These are phyloP conservation scores for Fusarium incarnatum DNA, from an alignment of 2,329 filamentous ascomycete species.

Conservation along the genomic window DNA sequence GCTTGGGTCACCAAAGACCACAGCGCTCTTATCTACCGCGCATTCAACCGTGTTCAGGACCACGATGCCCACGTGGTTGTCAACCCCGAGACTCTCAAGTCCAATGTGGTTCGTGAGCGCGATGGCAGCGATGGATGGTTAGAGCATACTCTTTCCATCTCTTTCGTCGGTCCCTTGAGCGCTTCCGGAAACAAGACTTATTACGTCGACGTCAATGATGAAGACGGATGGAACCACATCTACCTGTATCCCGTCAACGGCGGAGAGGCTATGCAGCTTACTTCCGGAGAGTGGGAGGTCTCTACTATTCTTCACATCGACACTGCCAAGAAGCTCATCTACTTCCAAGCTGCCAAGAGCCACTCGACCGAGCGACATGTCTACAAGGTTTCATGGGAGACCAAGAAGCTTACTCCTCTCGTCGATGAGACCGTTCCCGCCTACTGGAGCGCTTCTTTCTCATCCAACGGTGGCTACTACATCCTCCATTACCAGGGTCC, in stretches of 20 bases:
- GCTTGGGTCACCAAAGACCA: conserved; percentile 74
- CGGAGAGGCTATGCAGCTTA: conserved; percentile 67
- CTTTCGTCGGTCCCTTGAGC: conserved; percentile 63
- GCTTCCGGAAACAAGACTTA: conserved; percentile 56
- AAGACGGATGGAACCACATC: conserved; percentile 76
- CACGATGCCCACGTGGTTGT: conserved; percentile 71
- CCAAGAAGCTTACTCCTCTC: conserved; percentile 65
- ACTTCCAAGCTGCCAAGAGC: conserved; percentile 73
- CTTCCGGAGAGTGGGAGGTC: conserved; percentile 75
- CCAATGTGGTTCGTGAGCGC: conserved; percentile 64
- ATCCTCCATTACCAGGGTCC: conserved; percentile 74
- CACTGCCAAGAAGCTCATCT: conserved; percentile 64
- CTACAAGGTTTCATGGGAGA: conserved; percentile 72
- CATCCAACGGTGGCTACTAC: conserved; percentile 70
- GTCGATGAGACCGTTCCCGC: conserved; percentile 70
- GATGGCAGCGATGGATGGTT: conserved; percentile 72
- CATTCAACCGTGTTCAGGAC: conserved; percentile 77
- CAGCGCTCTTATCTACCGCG: conserved; percentile 70
- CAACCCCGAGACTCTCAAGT: conserved; percentile 60
- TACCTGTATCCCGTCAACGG: conserved; percentile 72
- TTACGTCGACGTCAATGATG: conserved; percentile 75
- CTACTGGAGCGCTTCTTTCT: conserved; percentile 74
- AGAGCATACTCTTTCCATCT: conserved; percentile 67
- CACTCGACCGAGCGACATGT: conserved; percentile 76
- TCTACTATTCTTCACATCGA: conserved; percentile 70